Conservation (phyloP, 768 basidiomycete species). For the Cubamyces lactineus region DNA sequence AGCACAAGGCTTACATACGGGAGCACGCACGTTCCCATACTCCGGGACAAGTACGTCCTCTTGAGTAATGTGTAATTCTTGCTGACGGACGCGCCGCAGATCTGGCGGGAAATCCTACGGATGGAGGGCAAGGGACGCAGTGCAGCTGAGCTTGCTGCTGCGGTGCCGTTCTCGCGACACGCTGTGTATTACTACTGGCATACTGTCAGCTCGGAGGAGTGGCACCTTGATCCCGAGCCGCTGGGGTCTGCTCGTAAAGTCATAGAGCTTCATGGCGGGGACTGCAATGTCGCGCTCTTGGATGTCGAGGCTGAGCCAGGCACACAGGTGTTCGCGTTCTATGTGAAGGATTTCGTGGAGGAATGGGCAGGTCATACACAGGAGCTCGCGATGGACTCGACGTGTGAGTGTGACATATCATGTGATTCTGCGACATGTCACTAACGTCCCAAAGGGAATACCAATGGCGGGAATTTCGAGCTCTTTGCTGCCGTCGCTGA, state of each 20-base stretch:
- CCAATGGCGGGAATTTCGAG: slow-evolving; percentile 39
- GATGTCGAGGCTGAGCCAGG: slow-evolving; percentile 13
- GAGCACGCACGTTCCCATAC: neutral
- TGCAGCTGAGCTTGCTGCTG: too few relatives aligned
- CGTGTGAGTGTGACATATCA: slow-evolving; percentile 16
- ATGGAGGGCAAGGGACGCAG: neutral
- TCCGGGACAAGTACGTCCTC: neutral
- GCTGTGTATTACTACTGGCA: slow-evolving; percentile 3
- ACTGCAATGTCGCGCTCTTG: slow-evolving; percentile 2
- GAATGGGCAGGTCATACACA: slow-evolving; percentile 13
- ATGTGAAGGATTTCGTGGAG: slow-evolving; percentile 13
- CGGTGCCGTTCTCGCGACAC: too few relatives aligned
- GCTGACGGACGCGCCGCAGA: neutral
- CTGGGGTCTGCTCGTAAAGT: neutral
- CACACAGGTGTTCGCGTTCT: slow-evolving; percentile 14
- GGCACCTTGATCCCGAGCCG: neutral
- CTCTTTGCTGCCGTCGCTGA: slow-evolving; percentile 39
- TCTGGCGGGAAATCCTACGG: neutral
- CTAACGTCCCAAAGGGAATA: slow-evolving; percentile 32
- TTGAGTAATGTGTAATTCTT: too few relatives aligned
- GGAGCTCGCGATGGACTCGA: slow-evolving; percentile 24
- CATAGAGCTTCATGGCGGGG: neutral
- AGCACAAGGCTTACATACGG: slow-evolving; percentile 19
- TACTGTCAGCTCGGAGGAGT: too few relatives aligned
- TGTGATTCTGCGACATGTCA: too few relatives aligned